Evolutionary conservation across 179 eudicot genomes (phyloP).

Genomic region (Heliamphora pulchella): DNA sequence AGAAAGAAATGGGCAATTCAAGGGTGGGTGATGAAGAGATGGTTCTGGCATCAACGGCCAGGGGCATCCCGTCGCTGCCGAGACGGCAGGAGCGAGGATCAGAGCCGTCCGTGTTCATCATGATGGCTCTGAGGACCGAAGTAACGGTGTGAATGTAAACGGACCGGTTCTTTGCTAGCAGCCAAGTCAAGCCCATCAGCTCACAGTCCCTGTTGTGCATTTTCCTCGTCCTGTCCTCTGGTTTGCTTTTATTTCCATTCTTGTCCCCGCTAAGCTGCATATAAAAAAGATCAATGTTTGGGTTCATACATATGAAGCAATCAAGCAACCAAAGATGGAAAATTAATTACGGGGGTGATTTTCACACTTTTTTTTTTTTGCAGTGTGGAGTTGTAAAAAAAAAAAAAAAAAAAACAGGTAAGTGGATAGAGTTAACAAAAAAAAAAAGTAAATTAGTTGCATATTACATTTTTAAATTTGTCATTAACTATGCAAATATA

Average conservation of each 20-base stretch:
- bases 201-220: constrained; percentile 70
- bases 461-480: too few relatives aligned
- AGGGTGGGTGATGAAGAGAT: constrained; percentile 26
- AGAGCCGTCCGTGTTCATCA: constrained; percentile 43
- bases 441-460: too few relatives aligned
- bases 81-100: constrained; percentile 59
- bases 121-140: constrained; percentile 56
- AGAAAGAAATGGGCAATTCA: background rate
- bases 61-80: constrained; percentile 69
- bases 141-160: constrained; percentile 74
- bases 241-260: constrained; percentile 31
- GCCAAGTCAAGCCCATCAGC: constrained; percentile 93
- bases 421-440: too few relatives aligned
- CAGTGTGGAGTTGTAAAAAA: too few relatives aligned
- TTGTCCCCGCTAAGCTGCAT: constrained; percentile 50
- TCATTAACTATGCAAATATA: too few relatives aligned
- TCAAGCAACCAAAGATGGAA: too few relatives aligned
- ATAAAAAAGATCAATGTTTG: background rate
- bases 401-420: too few relatives aligned
- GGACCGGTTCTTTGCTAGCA: constrained; percentile 58
- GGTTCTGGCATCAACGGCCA: constrained; percentile 73
- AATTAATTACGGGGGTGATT: too few relatives aligned
- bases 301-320: background rate
- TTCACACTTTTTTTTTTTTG: too few relatives aligned
- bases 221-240: constrained; percentile 46